phyloP scores from a whole-genome alignment of 129 eudicot genomes.

The Helichrysum umbraculigerum region DNA sequence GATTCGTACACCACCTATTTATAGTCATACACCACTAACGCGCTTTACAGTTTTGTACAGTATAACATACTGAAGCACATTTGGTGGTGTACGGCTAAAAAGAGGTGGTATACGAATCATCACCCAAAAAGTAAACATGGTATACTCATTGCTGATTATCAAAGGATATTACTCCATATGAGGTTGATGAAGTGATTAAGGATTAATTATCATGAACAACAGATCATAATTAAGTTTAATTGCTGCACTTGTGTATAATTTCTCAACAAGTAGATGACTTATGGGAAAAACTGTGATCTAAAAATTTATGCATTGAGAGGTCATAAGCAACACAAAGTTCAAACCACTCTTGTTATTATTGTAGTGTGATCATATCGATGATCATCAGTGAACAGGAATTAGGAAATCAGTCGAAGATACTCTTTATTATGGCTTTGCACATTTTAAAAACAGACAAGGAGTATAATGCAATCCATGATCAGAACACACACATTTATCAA shows the following conservation, averaged over 20 bases:
- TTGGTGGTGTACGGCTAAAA: no score
- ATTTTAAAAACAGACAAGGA: constrained; percentile 17
- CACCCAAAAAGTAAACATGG: no score
- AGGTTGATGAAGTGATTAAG: no score
- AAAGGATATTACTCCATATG: no score
- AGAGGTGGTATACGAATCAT: no score
- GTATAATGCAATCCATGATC: constrained; percentile 11
- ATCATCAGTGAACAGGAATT: constrained; percentile 28
- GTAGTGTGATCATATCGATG: constrained; percentile 23
- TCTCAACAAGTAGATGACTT: neutral
- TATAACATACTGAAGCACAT: no score
- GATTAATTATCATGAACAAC: neutral
- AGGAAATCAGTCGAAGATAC: neutral
- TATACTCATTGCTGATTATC: no score
- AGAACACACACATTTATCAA: constrained; percentile 8
- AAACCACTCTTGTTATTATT: constrained; percentile 28
- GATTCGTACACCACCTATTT: no score
- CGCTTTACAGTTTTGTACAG: no score
- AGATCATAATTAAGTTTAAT: neutral
- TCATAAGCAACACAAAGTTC: neutral
- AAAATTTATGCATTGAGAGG: neutral
- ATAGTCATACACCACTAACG: no score
- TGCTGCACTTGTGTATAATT: neutral
- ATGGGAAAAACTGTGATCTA: neutral
- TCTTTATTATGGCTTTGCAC: constrained; percentile 22